Evolutionary conservation across 73 alveolate species (phyloP).

Genomic region (Diophrys sp.): DNA sequence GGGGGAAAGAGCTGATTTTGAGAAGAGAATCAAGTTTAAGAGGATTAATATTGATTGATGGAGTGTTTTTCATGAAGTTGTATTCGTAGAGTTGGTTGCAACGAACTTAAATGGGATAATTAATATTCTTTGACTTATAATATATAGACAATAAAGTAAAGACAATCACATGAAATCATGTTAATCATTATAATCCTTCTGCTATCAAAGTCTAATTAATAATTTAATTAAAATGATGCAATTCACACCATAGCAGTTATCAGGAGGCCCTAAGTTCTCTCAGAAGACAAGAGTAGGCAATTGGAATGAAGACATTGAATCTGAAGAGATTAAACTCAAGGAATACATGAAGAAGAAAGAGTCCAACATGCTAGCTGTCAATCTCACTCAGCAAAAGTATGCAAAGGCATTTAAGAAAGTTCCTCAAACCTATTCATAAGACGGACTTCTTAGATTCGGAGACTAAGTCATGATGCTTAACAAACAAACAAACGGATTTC

Average conservation of each 20-base stretch:
- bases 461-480: constrained; percentile 71
- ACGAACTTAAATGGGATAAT: too few species aligned
- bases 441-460: constrained; percentile 78
- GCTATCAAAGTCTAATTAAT: too few species aligned
- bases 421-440: constrained; percentile 59
- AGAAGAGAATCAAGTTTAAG: too few species aligned
- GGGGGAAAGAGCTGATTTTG: too few species aligned
- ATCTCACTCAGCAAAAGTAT: constrained; percentile 56
- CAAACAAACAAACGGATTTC: constrained; percentile 64
- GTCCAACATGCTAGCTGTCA: constrained; percentile 52
- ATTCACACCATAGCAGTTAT: constrained; percentile 86
- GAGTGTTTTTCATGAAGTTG: too few species aligned
- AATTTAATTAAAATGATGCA: constrained; percentile 59
- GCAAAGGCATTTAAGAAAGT: constrained; percentile 49
- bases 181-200: too few species aligned
- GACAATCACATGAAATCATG: too few species aligned
- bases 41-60: too few species aligned
- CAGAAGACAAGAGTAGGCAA: constrained; percentile 87
- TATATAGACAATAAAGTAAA: too few species aligned
- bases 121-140: too few species aligned
- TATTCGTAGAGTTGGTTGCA: too few species aligned
- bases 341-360: constrained; percentile 77
- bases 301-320: constrained; percentile 85
- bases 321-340: constrained; percentile 65
- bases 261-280: constrained; percentile 83